phyloP scores from a whole-genome alignment of 768 basidiomycete genomes.

The Amanita molliuscula region DNA sequence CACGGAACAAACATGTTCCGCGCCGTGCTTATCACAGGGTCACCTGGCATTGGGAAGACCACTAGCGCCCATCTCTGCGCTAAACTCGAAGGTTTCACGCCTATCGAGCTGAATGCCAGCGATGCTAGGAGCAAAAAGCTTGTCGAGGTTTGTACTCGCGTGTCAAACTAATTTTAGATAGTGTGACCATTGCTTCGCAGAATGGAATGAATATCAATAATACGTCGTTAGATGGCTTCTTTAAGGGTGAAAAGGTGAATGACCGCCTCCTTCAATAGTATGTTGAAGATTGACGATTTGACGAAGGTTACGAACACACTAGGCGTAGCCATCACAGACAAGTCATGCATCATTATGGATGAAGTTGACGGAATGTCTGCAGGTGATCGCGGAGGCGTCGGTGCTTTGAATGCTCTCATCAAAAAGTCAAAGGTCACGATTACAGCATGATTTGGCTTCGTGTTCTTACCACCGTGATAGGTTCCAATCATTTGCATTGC shows the following conservation, averaged over 20 bases:
- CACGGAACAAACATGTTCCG: conserved; percentile 78
- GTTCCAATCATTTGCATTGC: conserved; percentile 97
- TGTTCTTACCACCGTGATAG: conserved; percentile 26
- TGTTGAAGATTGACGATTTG: neutral
- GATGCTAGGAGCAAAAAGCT: conserved; percentile 95
- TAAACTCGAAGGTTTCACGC: conserved; percentile 80
- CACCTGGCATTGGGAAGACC: conserved; percentile 97
- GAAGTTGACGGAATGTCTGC: conserved; percentile 99
- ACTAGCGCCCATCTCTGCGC: conserved; percentile 92
- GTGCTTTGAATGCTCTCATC: conserved; percentile 84
- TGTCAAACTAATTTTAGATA: neutral
- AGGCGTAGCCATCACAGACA: conserved; percentile 68
- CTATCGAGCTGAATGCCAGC: conserved; percentile 95
- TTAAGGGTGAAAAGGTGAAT: conserved; percentile 45
- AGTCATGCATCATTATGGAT: conserved; percentile 93
- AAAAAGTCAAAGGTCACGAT: conserved; percentile 74
- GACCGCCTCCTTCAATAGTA: neutral
- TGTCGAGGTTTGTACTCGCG: conserved; percentile 56
- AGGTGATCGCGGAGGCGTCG: conserved; percentile 94
- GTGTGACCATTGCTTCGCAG: conserved; percentile 25
- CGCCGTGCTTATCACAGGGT: conserved; percentile 83
- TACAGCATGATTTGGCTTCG: neutral
- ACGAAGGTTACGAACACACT: conserved; percentile 44
- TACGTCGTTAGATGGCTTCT: conserved; percentile 78
- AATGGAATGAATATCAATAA: conserved; percentile 88